Conservation (phyloP, 2,329 filamentous ascomycete genomes). For the Simplicillium sp. region DNA sequence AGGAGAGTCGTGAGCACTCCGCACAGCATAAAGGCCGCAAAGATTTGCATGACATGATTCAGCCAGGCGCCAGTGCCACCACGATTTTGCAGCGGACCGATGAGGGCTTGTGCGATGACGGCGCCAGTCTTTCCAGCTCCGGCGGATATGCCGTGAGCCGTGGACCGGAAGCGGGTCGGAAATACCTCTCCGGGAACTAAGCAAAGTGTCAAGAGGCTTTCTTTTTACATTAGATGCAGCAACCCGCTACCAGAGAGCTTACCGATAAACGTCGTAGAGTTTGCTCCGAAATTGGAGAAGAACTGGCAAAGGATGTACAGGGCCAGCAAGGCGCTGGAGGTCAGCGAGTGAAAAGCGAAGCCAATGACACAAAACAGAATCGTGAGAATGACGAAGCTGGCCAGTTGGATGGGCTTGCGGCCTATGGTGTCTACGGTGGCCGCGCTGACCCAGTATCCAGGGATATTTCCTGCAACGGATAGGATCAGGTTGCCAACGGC, state of each 20-base stretch:
- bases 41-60: conserved; percentile 67
- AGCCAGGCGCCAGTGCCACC: conserved; percentile 37
- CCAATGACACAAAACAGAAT: conserved; percentile 49
- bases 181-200: conserved; percentile 58
- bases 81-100: conserved; percentile 50
- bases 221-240: too few relatives aligned
- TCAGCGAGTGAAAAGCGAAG: conserved; percentile 41
- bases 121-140: conserved; percentile 60
- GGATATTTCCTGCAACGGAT: conserved; percentile 66
- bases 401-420: too few relatives aligned
- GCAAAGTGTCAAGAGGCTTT: too few relatives aligned
- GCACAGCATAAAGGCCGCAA: conserved; percentile 70
- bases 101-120: conserved; percentile 57
- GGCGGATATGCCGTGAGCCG: conserved; percentile 56
- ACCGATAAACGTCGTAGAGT: conserved; percentile 57
- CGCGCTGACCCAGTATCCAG: conserved; percentile 72
- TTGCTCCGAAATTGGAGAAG: conserved; percentile 62
- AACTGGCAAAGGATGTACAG: conserved; percentile 58
- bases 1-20: conserved; percentile 60
- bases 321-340: conserved; percentile 42
- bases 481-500: conserved; percentile 71
- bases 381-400: conserved; percentile 56
- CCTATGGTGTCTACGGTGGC: conserved; percentile 65
- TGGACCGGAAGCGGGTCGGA: conserved; percentile 52
- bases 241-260: too few relatives aligned